Percentiles rank a stretch among this genome's conserved stretches.
phyloP scores from a whole-genome alignment of 2,329 filamentous ascomycete species.

The Pochonia chlamydosporia region DNA sequence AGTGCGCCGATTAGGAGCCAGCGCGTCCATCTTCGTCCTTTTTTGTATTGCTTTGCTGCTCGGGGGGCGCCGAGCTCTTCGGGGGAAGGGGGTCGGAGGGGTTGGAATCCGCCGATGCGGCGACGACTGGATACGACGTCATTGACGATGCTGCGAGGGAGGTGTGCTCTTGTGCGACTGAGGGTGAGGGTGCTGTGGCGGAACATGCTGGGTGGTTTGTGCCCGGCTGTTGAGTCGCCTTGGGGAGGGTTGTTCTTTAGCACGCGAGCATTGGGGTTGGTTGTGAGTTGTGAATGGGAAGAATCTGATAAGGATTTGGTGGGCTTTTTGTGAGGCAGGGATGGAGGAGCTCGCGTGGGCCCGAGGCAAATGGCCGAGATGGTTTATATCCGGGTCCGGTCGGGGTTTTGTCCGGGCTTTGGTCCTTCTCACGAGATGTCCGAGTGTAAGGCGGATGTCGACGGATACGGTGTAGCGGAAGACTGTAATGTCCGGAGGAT shows the following conservation, averaged over 20 bases:
- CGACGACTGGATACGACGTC: constrained; percentile 7
- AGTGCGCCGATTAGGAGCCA: constrained; percentile 59
- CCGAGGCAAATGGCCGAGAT: background rate
- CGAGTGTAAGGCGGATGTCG: too few species aligned
- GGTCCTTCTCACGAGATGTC: too few species aligned
- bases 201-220: constrained; percentile 19
- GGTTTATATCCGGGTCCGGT: background rate
- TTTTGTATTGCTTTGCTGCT: constrained; percentile 64
- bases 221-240: background rate
- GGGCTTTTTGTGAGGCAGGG: too few species aligned
- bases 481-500: too few species aligned
- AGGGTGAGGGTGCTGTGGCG: constrained; percentile 20
- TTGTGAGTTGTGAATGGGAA: background rate
- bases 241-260: background rate
- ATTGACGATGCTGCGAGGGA: constrained; percentile 8
- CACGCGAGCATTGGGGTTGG: background rate
- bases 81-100: constrained; percentile 71
- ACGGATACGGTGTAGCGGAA: too few species aligned
- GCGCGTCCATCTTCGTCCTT: constrained; percentile 69
- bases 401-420: background rate
- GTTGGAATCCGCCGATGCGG: constrained; percentile 46
- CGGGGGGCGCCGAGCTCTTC: constrained; percentile 68
- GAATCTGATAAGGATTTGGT: too few species aligned
- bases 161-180: constrained; percentile 11
- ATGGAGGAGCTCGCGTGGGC: background rate